Evolutionary conservation across 1,284 basidiomycete genomes (phyloP), one percentile per base, ranked within the genome.

Genomic region (Cryptococcus sp.): DNA sequence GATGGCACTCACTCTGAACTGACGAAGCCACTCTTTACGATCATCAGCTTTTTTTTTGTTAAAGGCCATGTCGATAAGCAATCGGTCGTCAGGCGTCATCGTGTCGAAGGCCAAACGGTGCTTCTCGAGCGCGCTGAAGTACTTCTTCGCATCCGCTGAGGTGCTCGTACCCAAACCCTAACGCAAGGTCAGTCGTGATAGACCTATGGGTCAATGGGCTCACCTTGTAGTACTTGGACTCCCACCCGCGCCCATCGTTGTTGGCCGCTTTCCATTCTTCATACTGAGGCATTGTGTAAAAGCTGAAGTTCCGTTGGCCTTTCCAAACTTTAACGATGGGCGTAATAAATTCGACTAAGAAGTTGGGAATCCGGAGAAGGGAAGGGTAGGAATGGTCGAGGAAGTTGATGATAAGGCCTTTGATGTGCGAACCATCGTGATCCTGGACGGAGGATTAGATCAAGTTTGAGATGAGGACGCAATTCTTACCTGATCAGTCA

Each of bases 41-140:
- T 99, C 93, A 65, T 99, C 96, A 0, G 94, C 92, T 77, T 96
- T 98, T 83, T 98, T 99, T 85, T 99, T 99, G 82, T 92, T 98
- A 83, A 99, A 99, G 0, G 96, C 96, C 62, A 99, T 87, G 55
- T 99, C 95, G 63, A 99, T 96, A 40, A 99, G 83, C 4, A 88
- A 87, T 54, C 86, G 86, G 68, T 99, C 96, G 2, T 88, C 93
- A 0, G 88, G 84, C 69, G 89, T 84, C 11, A 87, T 88, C 1
- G 87, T 81, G 1, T 89, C 85, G 79, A 99, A 99, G 0, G 91
- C 88, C 54, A 99, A 89, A 83, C 95, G 89, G 76, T 99, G 96
- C 74, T 89, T 94, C 71, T 84, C 83, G 85, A 99, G 92, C 68
- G 90, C 85, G 62, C 87, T 83, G 78, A 99, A 99, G 80, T 99